Conservation (phyloP, 2,329 filamentous ascomycete genomes). For the Endocalyx cinctus region DNA sequence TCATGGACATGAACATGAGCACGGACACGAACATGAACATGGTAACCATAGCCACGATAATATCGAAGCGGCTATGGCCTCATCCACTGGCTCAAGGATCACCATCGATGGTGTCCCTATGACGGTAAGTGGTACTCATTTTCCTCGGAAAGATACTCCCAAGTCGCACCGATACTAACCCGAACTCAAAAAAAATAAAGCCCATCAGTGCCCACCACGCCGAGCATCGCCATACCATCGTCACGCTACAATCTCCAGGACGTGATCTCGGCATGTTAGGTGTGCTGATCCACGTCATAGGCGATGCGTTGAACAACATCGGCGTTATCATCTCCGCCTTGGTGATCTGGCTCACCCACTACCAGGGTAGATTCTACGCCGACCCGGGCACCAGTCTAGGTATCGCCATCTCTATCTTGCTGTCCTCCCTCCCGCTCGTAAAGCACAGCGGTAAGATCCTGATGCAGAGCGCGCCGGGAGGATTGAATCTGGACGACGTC, state of each 20-base stretch:
- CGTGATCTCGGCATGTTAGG: constrained; percentile 68
- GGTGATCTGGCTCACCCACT: constrained; percentile 62
- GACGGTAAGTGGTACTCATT: constrained; percentile 14
- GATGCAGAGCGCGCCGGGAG: constrained; percentile 59
- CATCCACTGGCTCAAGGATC: constrained; percentile 11
- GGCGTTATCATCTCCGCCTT: constrained; percentile 67
- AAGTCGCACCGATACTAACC: no score
- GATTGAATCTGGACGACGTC: constrained; percentile 57
- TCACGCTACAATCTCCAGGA: constrained; percentile 28
- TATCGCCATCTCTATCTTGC: constrained; percentile 69
- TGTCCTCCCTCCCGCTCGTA: constrained; percentile 59
- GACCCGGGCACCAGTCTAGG: constrained; percentile 66
- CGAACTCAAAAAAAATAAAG: no score
- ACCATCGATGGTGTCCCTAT: constrained; percentile 18
- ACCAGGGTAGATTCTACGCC: constrained; percentile 60
- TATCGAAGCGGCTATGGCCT: constrained; percentile 19
- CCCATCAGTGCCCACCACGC: constrained; percentile 31
- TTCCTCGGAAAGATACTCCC: neutral
- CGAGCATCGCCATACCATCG: constrained; percentile 43
- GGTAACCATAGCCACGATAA: constrained; percentile 33
- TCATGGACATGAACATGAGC: constrained; percentile 2
- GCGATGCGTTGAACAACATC: constrained; percentile 72
- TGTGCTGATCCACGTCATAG: constrained; percentile 65
- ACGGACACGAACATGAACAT: constrained; percentile 17
- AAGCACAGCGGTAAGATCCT: constrained; percentile 61